These are phyloP conservation scores for Lipomyces yarrowii DNA, from an alignment of 1,139 yeast genomes.

Conservation along the genomic window DNA sequence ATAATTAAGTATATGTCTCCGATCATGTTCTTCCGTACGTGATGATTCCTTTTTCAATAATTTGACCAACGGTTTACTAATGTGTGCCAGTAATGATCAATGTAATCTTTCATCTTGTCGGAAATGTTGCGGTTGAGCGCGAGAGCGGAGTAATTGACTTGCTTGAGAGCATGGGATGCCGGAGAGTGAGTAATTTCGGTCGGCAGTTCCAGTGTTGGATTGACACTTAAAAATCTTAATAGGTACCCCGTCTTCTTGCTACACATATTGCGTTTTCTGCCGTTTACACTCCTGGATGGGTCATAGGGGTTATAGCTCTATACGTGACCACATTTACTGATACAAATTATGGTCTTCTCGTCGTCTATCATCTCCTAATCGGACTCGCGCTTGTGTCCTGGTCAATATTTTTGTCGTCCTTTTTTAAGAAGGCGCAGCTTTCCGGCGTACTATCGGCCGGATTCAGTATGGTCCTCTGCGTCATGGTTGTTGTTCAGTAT, in stretches of 20 bases:
- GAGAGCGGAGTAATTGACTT: constrained; percentile 41
- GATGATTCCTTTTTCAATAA: background rate
- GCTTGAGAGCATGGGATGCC: constrained; percentile 41
- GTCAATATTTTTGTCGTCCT: constrained; percentile 40
- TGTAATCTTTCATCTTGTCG: constrained; percentile 43
- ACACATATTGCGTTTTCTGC: constrained; percentile 38
- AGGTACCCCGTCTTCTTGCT: constrained; percentile 35
- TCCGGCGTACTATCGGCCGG: constrained; percentile 44
- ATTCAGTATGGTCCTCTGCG: constrained; percentile 40
- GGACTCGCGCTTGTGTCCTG: constrained; percentile 42
- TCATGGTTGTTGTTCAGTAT: constrained; percentile 40
- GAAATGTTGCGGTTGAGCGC: constrained; percentile 42
- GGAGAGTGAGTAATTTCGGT: constrained; percentile 14
- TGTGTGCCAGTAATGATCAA: constrained; percentile 38
- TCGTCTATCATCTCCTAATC: constrained; percentile 40
- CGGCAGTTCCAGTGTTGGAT: background rate
- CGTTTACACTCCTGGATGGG: constrained; percentile 42
- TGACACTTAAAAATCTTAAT: background rate
- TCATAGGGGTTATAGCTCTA: constrained; percentile 38
- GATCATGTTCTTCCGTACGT: constrained; percentile 38
- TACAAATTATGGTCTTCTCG: constrained; percentile 38
- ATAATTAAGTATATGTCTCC: constrained; percentile 42
- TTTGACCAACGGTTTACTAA: background rate
- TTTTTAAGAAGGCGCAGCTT: constrained; percentile 41
- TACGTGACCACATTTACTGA: constrained; percentile 36